Percentiles rank a stretch among this genome's conserved stretches.
phyloP scores from a whole-genome alignment of 2,329 filamentous ascomycete species.

The Apiospora marii region DNA sequence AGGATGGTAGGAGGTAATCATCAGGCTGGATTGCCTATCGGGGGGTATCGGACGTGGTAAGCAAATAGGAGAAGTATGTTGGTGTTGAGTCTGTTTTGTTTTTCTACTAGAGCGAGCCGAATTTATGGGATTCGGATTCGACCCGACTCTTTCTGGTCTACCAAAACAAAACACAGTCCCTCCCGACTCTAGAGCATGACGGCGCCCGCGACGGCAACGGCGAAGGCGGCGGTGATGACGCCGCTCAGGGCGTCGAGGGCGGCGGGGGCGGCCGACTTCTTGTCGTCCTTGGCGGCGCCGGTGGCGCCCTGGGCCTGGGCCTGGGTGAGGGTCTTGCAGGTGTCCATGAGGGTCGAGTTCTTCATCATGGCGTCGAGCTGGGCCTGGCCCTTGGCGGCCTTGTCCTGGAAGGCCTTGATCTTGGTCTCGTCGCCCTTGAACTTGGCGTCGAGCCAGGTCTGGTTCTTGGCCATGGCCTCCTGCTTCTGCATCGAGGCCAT shows the following conservation, averaged over 20 bases:
- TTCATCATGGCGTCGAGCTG: slow-evolving; percentile 42
- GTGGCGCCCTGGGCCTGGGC: slow-evolving; percentile 10
- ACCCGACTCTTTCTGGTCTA: background rate
- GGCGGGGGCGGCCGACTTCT: slow-evolving; percentile 25
- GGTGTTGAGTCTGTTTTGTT: background rate
- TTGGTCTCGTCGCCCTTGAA: slow-evolving; percentile 48
- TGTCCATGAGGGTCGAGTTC: slow-evolving; percentile 47
- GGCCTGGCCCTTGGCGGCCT: slow-evolving; percentile 41
- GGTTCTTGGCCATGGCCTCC: slow-evolving; percentile 45
- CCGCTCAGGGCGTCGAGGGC: slow-evolving; percentile 25
- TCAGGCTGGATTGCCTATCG: background rate
- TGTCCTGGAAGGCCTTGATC: slow-evolving; percentile 45
- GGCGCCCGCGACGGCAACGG: slow-evolving; percentile 23
- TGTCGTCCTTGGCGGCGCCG: slow-evolving; percentile 19
- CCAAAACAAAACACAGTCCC: background rate
- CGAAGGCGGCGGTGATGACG: slow-evolving; percentile 24
- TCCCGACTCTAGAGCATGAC: slow-evolving; percentile 22
- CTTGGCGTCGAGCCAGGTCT: slow-evolving; percentile 42
- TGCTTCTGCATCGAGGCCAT: slow-evolving; percentile 42
- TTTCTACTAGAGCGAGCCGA: background rate
- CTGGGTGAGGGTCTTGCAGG: slow-evolving; percentile 37
- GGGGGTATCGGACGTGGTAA: slow-evolving; percentile 17
- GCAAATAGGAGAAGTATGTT: background rate
- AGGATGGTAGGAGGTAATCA: background rate
- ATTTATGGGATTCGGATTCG: background rate